Conservation (phyloP, 2,329 filamentous ascomycete species). For the Raffaelea arxii region DNA sequence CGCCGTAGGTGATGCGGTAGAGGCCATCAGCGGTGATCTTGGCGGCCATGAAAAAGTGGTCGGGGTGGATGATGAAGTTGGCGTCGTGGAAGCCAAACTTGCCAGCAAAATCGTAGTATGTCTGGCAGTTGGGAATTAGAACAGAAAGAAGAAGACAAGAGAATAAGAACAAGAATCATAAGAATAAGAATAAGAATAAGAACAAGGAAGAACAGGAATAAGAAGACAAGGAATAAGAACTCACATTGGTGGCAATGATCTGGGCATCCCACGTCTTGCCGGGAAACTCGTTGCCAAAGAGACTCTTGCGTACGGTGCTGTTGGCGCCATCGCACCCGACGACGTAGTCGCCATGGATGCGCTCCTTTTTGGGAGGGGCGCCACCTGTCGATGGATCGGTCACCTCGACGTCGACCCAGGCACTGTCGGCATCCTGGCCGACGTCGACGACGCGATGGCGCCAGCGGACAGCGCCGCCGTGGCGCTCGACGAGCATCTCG, state of each 20-base stretch:
- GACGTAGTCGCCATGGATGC: conserved; percentile 39
- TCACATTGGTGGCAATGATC: conserved; percentile 53
- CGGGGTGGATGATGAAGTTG: conserved; percentile 53
- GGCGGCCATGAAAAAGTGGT: conserved; percentile 52
- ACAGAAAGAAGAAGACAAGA: not conserved
- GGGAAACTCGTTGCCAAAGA: conserved; percentile 47
- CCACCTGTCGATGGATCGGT: conserved; percentile 18
- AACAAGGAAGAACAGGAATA: not conserved
- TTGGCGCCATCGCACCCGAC: conserved; percentile 47
- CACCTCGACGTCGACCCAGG: conserved; percentile 35
- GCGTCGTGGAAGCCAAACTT: conserved; percentile 44
- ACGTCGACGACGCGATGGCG: conserved; percentile 34
- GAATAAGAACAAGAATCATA: not conserved
- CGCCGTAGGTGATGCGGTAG: conserved; percentile 56
- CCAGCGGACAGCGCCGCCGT: conserved; percentile 30
- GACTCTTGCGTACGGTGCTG: conserved; percentile 33
- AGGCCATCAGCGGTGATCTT: conserved; percentile 48
- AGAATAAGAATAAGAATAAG: not conserved
- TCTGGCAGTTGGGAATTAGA: conserved; percentile 24
- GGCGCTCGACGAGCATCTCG: conserved; percentile 25
- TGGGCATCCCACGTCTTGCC: conserved; percentile 51
- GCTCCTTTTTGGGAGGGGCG: conserved; percentile 13
- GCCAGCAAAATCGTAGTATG: conserved; percentile 48
- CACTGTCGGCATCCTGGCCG: conserved; percentile 33
- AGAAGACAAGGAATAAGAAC: conserved; percentile 13